A percentile compares a stretch with the other conserved stretches of the same genome.
Evolutionary conservation across 371 early-diverging fungal genomes (phyloP).

Genomic region (Mucor circinelloides): DNA sequence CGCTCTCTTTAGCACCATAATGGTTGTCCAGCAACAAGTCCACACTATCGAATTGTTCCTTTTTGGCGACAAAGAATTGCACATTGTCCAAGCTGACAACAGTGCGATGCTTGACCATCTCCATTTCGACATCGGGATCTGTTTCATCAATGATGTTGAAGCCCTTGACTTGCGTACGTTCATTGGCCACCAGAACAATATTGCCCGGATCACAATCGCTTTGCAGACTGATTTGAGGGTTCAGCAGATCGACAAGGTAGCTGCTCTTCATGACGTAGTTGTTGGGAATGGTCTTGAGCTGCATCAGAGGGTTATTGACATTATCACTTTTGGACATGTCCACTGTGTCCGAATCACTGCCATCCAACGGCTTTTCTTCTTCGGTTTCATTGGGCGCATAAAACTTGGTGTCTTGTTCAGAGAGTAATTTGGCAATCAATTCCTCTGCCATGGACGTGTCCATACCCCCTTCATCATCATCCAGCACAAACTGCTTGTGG

Average conservation of each 20-base stretch:
- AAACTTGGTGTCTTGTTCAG: constrained; percentile 45
- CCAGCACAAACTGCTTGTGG: constrained; percentile 20
- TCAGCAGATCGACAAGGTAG: constrained; percentile 55
- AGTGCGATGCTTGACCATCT: constrained; percentile 63
- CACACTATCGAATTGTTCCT: background rate
- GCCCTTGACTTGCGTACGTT: constrained; percentile 54
- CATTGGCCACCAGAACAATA: constrained; percentile 56
- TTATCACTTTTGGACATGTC: constrained; percentile 8
- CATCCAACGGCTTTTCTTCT: constrained; percentile 12
- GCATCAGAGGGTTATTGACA: constrained; percentile 32
- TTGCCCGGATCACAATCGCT: constrained; percentile 28
- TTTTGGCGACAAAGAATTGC: constrained; percentile 69
- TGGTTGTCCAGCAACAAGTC: constrained; percentile 44
- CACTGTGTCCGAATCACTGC: constrained; percentile 1
- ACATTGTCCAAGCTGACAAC: constrained; percentile 72
- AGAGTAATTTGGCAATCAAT: constrained; percentile 56
- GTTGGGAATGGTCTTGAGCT: constrained; percentile 41
- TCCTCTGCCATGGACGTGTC: constrained; percentile 36
- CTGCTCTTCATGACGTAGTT: constrained; percentile 50
- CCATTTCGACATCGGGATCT: constrained; percentile 34
- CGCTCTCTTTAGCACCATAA: constrained; percentile 43
- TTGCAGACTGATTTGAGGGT: constrained; percentile 67
- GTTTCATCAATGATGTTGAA: constrained; percentile 52
- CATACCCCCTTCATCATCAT: constrained; percentile 1
- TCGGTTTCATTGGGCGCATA: constrained; percentile 52